phyloP scores from a whole-genome alignment of 768 basidiomycete genomes.

The Amanita jacksonii region DNA sequence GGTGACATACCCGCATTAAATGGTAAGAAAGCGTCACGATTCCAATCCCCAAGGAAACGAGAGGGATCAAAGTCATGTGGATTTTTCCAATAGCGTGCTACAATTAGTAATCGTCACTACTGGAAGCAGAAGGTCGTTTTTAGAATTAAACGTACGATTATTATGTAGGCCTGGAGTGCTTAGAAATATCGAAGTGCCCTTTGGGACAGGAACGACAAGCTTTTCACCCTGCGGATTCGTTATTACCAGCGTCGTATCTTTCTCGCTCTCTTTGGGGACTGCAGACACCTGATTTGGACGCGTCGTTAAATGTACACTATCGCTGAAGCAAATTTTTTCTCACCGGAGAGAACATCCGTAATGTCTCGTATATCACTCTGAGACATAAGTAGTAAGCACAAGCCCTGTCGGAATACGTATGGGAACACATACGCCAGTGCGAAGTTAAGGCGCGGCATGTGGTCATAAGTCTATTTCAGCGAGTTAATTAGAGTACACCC shows the following conservation, averaged over 20 bases:
- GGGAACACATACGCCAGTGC: slow-evolving; percentile 29
- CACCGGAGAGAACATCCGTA: slow-evolving; percentile 39
- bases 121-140: too few relatives aligned
- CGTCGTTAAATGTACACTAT: too few relatives aligned
- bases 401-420: background rate
- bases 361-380: slow-evolving; percentile 41
- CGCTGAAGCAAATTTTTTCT: too few relatives aligned
- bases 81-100: slow-evolving; percentile 49
- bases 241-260: slow-evolving; percentile 32
- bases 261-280: slow-evolving; percentile 35
- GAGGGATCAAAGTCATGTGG: slow-evolving; percentile 36
- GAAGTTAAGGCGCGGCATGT: slow-evolving; percentile 30
- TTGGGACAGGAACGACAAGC: too few relatives aligned
- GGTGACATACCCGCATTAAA: slow-evolving; percentile 36
- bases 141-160: too few relatives aligned
- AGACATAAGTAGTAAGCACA: background rate
- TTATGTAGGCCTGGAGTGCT: too few relatives aligned
- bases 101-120: too few relatives aligned
- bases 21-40: slow-evolving; percentile 44
- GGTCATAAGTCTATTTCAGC: slow-evolving; percentile 26
- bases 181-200: too few relatives aligned
- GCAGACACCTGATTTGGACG: slow-evolving; percentile 21
- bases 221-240: slow-evolving; percentile 29
- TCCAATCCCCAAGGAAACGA: slow-evolving; percentile 45
- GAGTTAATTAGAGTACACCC: background rate